A percentile compares a stretch with the other conserved stretches of the same genome.
Conservation (phyloP, 352 stramenopile genomes). For the Pythium aphanidermatum region DNA sequence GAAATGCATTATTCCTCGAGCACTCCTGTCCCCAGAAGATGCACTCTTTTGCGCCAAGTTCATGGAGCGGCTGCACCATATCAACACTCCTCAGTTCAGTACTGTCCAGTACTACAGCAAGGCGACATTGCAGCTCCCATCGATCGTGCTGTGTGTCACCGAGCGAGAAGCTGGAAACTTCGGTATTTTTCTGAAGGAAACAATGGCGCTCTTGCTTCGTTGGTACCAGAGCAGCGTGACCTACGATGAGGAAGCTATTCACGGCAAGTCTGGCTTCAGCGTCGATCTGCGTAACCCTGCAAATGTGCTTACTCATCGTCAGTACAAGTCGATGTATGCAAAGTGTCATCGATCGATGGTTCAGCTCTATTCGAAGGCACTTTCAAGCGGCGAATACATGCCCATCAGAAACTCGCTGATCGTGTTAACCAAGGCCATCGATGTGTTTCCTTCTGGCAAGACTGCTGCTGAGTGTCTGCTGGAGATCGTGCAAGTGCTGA, state of each 20-base stretch:
- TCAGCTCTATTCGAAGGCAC: slow-evolving; percentile 49
- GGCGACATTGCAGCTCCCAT: slow-evolving; percentile 68
- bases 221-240: slow-evolving; percentile 75
- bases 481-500: slow-evolving; percentile 60
- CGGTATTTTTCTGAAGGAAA: slow-evolving; percentile 83
- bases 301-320: slow-evolving; percentile 49
- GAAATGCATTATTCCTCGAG: slow-evolving; percentile 70
- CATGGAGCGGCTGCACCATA: slow-evolving; percentile 70
- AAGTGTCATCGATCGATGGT: slow-evolving; percentile 73
- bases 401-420: slow-evolving; percentile 80
- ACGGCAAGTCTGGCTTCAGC: slow-evolving; percentile 69
- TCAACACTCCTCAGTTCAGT: slow-evolving; percentile 68
- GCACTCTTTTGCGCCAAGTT: slow-evolving; percentile 83
- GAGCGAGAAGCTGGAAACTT: slow-evolving; percentile 84
- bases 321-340: slow-evolving; percentile 73
- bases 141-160: slow-evolving; percentile 74
- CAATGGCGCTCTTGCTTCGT: slow-evolving; percentile 49
- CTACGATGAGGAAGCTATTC: slow-evolving; percentile 77
- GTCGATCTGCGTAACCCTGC: slow-evolving; percentile 59
- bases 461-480: slow-evolving; percentile 54
- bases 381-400: slow-evolving; percentile 77
- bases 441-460: slow-evolving; percentile 70
- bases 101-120: slow-evolving; percentile 82
- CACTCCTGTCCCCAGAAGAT: slow-evolving; percentile 77
- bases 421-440: slow-evolving; percentile 85